Evolutionary conservation across 768 basidiomycete genomes (phyloP), one percentile per base, ranked within the genome.

Genomic region (Heimioporus sp.): DNA sequence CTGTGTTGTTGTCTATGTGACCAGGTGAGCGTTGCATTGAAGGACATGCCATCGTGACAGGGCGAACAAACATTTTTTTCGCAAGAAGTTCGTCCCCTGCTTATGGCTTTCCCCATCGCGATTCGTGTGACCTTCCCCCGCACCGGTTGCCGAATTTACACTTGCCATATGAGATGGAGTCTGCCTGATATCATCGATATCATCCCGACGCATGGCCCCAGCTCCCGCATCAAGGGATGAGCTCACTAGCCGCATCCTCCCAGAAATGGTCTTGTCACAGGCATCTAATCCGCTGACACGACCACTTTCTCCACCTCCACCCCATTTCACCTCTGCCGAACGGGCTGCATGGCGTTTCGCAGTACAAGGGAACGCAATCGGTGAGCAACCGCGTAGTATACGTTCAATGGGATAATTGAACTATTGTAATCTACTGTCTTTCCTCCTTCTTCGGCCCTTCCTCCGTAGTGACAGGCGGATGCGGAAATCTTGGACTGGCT

Each of bases 401-500:
- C 35, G 13, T 16, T 35, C 16, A 28, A 28, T 28, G 24, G 24
- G 5, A 28, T 6, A 6, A 28, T 28, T 28, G 24, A 28, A 28
- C 6, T 2, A 24, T 24, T 24, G 21, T 5, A 24, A 24, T 24
- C 21, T 24, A 24, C 34, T 35, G 34, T 15, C 34, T 13, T 16
- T 13, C 35, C 5, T 5, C 35, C 35, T 13, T 35, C 12, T 28
- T 6, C 24, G 24, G 5, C 24, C 31, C 35, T 20, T 43, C 21
- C 36, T 34, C 10, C 5, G 6, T 39, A 78, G 76, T 76, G 17
- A 78, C 75, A 2, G 75, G 74, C 7, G 77, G 78, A 20, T 72
- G 74, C 28, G 75, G 76, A 1, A 56, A 63, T 46, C 66, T 76
- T 11, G 75, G 70, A 7, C 46, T 76, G 11, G 70, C 65, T 51